Base-by-base conservation (phyloP, 305 asterid species). In the Fraxinus nigra region DNA sequence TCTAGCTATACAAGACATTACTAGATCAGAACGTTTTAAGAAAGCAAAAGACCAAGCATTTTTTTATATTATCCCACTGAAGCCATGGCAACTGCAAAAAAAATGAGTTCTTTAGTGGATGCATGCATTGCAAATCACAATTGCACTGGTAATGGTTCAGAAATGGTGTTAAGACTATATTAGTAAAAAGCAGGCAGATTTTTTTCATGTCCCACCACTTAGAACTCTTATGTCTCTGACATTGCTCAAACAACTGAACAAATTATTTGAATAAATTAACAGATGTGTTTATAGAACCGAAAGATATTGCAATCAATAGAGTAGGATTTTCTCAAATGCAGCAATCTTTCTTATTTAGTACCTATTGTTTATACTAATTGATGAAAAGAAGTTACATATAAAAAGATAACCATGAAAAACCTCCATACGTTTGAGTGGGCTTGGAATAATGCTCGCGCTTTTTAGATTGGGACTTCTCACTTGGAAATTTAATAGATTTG, bases 401-500 rank as follows among this genome's bases (percentile, higher is more conserved):
- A 48, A 24, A 22, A 61, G 20, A 80, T 70, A 61, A 79, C 16
- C 70, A 59, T 13, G 81, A 74, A 77, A 79, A 81, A 51, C 51
- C 63, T 80, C 76, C 87, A 61, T 92, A 93, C 97, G 7, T 87
- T 81, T 83, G 86, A 85, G 78, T n/a, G 72, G 93, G 34, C 73
- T 80, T 38, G 20, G 84, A 80, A 80, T 76, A 77, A 79, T 63
- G 82, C 48, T 67, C 72, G 40, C 46, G 85, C 85, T 86, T 90
- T 85, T 81, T 81, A 33, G 90, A 77, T 79, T 82, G 90, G 81
- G 89, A 88, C 83, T 85, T 93, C 78, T 94, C 97, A 33, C 89
- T 85, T 78, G 99, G 98, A 90, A 96, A 94, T 81, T 89, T 91
- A 24, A 40, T 48, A 35, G 96, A 87, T 48, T 80, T 89, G 90